These are phyloP conservation scores for Pilaira anomala DNA, from an alignment of 192 early-diverging fungal genomes.

Conservation along the genomic window DNA sequence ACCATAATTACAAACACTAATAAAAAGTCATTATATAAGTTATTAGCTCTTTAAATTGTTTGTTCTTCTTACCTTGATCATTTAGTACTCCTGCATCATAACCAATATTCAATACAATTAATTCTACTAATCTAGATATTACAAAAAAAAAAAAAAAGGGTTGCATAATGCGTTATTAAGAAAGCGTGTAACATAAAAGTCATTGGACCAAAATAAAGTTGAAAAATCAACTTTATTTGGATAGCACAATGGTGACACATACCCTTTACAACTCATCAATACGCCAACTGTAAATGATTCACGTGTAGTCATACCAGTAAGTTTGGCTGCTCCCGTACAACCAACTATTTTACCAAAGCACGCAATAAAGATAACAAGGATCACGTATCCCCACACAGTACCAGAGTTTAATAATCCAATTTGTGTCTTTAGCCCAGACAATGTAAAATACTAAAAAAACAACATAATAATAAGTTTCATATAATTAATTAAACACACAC, in stretches of 20 bases:
- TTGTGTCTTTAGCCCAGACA: constrained; percentile 89
- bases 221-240: neutral
- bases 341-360: constrained; percentile 88
- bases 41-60: neutral
- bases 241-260: neutral
- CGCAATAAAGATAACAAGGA: constrained; percentile 74
- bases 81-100: constrained; percentile 81
- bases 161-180: too few relatives aligned
- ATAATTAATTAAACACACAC: neutral
- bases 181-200: constrained; percentile 16
- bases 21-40: neutral
- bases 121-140: constrained; percentile 73
- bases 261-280: constrained; percentile 95
- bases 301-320: constrained; percentile 71
- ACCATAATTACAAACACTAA: constrained; percentile 55
- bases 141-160: too few relatives aligned
- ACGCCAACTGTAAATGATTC: constrained; percentile 85
- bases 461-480: neutral
- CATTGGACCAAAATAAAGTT: constrained; percentile 7
- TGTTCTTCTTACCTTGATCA: constrained; percentile 36
- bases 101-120: constrained; percentile 95
- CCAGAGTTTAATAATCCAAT: constrained; percentile 71
- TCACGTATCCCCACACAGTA: constrained; percentile 69
- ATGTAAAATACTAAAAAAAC: constrained; percentile 75
- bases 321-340: constrained; percentile 63